Evolutionary conservation across 108 stramenopile genomes (phyloP), one percentile per base, ranked within the genome.

Genomic region (Schizochytrium sp.): DNA sequence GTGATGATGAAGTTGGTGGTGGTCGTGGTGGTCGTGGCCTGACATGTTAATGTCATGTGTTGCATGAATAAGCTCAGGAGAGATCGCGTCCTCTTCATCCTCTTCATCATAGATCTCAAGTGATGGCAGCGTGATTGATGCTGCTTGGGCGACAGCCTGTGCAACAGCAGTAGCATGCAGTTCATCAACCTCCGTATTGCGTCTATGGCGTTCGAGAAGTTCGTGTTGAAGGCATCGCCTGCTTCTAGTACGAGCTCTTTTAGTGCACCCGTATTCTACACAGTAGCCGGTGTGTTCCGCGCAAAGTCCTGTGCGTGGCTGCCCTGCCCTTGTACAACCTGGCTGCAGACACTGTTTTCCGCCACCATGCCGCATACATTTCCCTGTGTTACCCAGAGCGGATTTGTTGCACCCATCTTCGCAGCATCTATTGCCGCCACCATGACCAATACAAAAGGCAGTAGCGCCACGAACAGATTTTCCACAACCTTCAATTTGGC

Each of bases 231-330:
- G 64, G 28, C 64, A 69, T 38, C 64, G 64, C 2, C 64, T 44
- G 64, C 64, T 69, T 7, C 64, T 38, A 7, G 64, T 15, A 3
- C 64, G 64, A 38, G 64, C 64, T 7, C 64, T 7, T 44, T 69
- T 69, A 44, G 15, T 38, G 2, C 64, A 69, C 10, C 28, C 64
- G 42, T 69, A 38, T 44, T 69, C 64, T 38, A 69, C 44, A 44
- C 64, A 69, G 44, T 28, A 69, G 12, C 64, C 64, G 28, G 64
- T 69, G 28, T 69, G 64, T 38, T 69, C 64, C 19, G 64, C 12
- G 64, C 64, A 69, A 44, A 69, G 64, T 7, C 64, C 64, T 44
- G 64, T 69, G 64, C 64, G 64, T 7, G 64, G 64, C 64, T 69
- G 64, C 10, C 64, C 76, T 7, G 15, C 76, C 2, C 76, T 17